Percentiles rank a stretch among this genome's conserved stretches.
Evolutionary conservation across 345 rosid genomes (phyloP).

Genomic region (Arabis alpina): DNA sequence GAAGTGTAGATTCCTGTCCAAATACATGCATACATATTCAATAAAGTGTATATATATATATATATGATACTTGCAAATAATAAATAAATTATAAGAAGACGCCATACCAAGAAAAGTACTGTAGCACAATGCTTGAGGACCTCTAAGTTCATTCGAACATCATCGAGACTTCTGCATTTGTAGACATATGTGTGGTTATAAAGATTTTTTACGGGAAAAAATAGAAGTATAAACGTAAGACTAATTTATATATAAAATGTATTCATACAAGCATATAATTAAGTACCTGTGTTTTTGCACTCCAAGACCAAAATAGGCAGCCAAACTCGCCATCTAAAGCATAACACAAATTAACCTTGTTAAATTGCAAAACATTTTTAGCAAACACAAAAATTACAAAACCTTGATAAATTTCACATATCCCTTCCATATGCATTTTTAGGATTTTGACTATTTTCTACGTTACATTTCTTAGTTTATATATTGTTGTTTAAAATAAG

Average conservation of each 20-base stretch:
- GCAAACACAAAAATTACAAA: no score
- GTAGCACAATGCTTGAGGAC: constrained; percentile 90
- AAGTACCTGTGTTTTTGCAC: constrained; percentile 80
- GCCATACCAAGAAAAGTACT: constrained; percentile 77
- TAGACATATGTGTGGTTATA: constrained; percentile 6
- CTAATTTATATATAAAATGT: neutral
- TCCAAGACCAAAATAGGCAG: constrained; percentile 87
- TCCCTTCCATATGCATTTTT: neutral
- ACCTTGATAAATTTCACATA: neutral
- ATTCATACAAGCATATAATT: neutral
- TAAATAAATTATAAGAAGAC: neutral
- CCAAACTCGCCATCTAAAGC: constrained; percentile 87
- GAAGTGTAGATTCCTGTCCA: constrained; percentile 77
- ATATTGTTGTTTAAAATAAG: neutral
- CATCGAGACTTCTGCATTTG: constrained; percentile 76
- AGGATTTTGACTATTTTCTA: neutral
- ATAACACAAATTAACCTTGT: neutral
- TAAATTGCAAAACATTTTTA: no score
- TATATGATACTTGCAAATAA: neutral
- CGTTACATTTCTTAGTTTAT: neutral
- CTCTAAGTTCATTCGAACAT: constrained; percentile 89
- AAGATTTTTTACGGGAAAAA: no score
- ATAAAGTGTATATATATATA: neutral
- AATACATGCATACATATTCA: neutral
- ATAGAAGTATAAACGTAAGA: neutral